Evolutionary conservation across 1,139 yeast genomes (phyloP).

Genomic region (Fermentozyma sake): DNA sequence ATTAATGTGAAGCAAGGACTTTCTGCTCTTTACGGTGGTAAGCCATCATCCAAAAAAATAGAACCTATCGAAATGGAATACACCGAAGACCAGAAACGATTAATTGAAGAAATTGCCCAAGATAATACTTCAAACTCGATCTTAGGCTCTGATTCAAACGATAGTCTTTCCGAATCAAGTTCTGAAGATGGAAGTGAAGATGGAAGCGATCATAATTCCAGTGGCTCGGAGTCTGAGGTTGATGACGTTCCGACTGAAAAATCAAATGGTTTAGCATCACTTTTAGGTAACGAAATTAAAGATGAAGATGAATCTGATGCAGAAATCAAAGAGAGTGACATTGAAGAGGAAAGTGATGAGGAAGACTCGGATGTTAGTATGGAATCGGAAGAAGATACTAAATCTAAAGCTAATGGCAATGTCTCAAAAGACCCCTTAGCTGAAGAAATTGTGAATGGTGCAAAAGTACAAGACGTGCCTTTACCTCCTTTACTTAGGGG

Average conservation of each 20-base stretch:
- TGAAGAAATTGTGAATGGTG: conserved; percentile 31
- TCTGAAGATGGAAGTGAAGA: conserved; percentile 12
- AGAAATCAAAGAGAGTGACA: conserved; percentile 4
- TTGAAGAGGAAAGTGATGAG: background rate
- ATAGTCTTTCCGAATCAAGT: conserved; percentile 11
- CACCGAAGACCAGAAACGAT: conserved; percentile 30
- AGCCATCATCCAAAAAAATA: conserved; percentile 3
- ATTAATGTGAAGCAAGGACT: conserved; percentile 22
- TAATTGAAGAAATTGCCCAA: conserved; percentile 20
- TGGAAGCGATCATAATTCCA: conserved; percentile 12
- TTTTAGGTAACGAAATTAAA: background rate
- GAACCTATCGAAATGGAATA: conserved; percentile 17
- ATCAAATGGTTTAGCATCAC: conserved; percentile 5
- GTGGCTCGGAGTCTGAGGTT: conserved; percentile 8
- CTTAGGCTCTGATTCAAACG: conserved; percentile 21
- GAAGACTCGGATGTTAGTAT: conserved; percentile 8
- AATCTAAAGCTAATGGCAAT: conserved; percentile 5
- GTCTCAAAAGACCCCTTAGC: no score
- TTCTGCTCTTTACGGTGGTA: conserved; percentile 28
- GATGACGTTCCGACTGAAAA: no score
- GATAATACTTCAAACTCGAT: conserved; percentile 12
- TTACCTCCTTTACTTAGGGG: conserved; percentile 71
- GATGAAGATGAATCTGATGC: conserved; percentile 24
- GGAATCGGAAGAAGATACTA: conserved; percentile 6
- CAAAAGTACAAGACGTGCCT: conserved; percentile 65